Evolutionary conservation across 1,284 basidiomycete genomes (phyloP).

Genomic region (Trametes sp.): DNA sequence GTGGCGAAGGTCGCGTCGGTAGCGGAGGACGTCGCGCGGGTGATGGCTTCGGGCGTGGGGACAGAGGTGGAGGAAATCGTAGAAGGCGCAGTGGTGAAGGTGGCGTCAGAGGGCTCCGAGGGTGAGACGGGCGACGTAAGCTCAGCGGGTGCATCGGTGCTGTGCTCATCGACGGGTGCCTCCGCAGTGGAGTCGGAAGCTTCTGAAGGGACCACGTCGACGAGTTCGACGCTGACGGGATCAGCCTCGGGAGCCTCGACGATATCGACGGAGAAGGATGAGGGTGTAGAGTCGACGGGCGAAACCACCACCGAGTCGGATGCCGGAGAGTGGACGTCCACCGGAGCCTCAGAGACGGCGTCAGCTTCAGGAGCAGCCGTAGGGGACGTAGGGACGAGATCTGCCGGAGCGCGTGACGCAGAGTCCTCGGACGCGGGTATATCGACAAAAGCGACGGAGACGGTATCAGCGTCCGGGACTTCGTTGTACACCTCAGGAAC

Average conservation of each 20-base stretch:
- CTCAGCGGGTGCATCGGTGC: not conserved
- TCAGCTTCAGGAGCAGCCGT: not conserved
- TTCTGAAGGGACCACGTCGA: not conserved
- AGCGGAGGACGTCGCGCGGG: conserved; percentile 16
- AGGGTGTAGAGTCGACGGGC: not conserved
- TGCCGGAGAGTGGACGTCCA: not conserved
- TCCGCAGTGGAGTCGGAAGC: not conserved
- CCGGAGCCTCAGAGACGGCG: not conserved
- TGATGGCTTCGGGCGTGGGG: conserved; percentile 16
- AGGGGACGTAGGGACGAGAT: not conserved
- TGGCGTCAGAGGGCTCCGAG: conserved; percentile 9
- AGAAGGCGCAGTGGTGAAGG: conserved; percentile 13
- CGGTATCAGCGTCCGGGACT: not conserved
- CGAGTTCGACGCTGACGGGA: not conserved
- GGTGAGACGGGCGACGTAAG: not conserved
- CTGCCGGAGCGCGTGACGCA: not conserved
- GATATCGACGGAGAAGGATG: not conserved
- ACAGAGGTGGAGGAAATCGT: not conserved
- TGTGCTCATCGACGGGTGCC: no score
- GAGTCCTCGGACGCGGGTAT: not conserved
- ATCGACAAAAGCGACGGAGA: not conserved
- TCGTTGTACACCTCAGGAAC: not conserved
- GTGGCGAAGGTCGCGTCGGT: conserved; percentile 24
- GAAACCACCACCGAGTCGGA: not conserved
- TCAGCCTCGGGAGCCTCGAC: not conserved